phyloP scores from a whole-genome alignment of 1,139 yeast genomes.

The Scheffersomyces illinoinensis region DNA sequence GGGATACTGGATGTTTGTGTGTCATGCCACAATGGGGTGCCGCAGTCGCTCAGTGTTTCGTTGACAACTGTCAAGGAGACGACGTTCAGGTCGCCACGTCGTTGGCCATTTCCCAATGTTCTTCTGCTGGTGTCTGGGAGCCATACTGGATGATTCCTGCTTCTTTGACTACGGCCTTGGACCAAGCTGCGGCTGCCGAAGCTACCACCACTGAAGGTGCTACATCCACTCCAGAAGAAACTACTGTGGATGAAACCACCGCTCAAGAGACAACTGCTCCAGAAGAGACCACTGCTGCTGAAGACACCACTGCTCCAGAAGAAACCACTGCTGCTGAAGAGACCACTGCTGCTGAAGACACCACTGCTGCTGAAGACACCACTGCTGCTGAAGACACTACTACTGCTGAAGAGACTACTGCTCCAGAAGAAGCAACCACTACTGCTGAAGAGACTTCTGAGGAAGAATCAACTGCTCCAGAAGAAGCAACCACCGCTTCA shows the following conservation, averaged over 20 bases:
- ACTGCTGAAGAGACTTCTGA: neutral
- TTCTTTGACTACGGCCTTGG: constrained; percentile 19
- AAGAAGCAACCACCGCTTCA: neutral
- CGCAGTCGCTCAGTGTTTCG: constrained; percentile 45
- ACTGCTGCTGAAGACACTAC: neutral
- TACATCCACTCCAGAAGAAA: neutral
- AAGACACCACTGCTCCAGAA: neutral
- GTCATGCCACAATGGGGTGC: constrained; percentile 50
- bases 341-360: constrained; percentile 6
- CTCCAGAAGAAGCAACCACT: neutral
- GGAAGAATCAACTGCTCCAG: neutral
- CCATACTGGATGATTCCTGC: constrained; percentile 45
- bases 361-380: neutral
- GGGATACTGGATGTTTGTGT: constrained; percentile 58
- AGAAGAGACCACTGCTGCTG: neutral
- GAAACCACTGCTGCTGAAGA: neutral
- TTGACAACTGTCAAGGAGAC: constrained; percentile 36
- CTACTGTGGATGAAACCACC: neutral
- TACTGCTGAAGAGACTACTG: neutral
- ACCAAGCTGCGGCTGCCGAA: neutral
- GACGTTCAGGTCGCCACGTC: constrained; percentile 40
- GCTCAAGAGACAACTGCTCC: neutral
- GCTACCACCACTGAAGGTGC: neutral
- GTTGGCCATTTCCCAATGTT: constrained; percentile 42
- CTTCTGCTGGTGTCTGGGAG: constrained; percentile 37